phyloP scores from a whole-genome alignment of 169 alveolate genomes.

The Eimeria tenella region DNA sequence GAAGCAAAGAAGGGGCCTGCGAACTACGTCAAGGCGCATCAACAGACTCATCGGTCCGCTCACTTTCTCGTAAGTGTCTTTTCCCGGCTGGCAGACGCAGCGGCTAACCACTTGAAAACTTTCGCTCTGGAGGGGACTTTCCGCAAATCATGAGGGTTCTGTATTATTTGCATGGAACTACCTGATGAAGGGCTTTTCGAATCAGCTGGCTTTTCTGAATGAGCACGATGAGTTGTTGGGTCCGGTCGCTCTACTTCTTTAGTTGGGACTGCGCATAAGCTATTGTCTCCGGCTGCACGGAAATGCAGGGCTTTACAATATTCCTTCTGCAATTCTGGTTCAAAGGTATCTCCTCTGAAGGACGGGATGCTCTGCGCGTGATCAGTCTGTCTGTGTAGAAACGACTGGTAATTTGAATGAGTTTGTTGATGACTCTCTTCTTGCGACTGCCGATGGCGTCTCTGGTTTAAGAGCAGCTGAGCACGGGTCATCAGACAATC shows the following conservation, averaged over 20 bases:
- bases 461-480: slow-evolving; percentile 51
- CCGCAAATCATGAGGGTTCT: background rate
- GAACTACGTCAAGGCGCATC: background rate
- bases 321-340: no score
- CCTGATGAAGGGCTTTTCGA: background rate
- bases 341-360: background rate
- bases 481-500: slow-evolving; percentile 68
- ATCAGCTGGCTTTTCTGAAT: background rate
- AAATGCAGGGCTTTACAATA: no score
- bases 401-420: background rate
- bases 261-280: background rate
- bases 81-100: background rate
- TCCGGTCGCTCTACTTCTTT: background rate
- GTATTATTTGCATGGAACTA: background rate
- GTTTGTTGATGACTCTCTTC: background rate
- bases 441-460: slow-evolving; percentile 53
- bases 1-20: background rate
- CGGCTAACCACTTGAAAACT: slow-evolving; percentile 32
- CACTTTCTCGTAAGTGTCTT: slow-evolving; percentile 16
- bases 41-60: background rate
- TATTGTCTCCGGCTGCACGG: background rate
- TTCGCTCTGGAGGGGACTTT: background rate
- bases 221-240: background rate
- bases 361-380: background rate
- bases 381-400: background rate